phyloP scores from a whole-genome alignment of 805 yeast species.

The Candida germanica region DNA sequence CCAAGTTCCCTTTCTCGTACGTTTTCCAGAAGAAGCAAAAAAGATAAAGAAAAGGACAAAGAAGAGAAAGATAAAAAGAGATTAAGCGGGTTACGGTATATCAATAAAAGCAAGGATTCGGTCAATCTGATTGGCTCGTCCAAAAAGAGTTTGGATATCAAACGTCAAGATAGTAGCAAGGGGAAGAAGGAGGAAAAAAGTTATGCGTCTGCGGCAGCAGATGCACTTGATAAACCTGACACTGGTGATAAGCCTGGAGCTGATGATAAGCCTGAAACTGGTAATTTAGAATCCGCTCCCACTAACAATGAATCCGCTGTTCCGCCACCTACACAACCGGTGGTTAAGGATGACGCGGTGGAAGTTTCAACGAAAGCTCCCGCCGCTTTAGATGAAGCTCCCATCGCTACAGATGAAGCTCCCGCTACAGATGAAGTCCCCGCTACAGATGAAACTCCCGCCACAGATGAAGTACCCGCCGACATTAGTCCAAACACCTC shows the following conservation, averaged over 20 bases:
- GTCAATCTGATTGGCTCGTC: constrained; percentile 7
- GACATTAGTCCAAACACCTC: constrained; percentile 7
- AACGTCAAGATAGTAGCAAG: too few relatives aligned
- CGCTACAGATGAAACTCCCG: not conserved
- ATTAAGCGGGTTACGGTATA: constrained; percentile 14
- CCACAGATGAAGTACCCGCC: not conserved
- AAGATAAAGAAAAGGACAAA: constrained; percentile 7
- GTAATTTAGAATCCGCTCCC: not conserved
- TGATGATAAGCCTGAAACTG: not conserved
- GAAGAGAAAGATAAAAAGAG: constrained; percentile 15
- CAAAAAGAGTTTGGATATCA: constrained; percentile 5
- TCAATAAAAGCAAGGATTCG: constrained; percentile 8
- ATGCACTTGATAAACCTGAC: not conserved
- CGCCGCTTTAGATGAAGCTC: not conserved
- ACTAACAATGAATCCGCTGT: constrained; percentile 1
- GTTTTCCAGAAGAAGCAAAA: constrained; percentile 7
- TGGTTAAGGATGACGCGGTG: not conserved
- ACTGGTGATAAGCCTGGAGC: not conserved
- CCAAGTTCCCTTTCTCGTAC: constrained; percentile 7
- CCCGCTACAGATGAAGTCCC: not conserved
- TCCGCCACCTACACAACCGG: not conserved
- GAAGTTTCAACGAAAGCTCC: not conserved
- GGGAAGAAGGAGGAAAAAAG: not conserved
- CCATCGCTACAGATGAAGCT: not conserved
- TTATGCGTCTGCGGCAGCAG: not conserved